Base-by-base conservation (phyloP, 2,329 filamentous ascomycete species). In the Myriosclerotinia scirpicola region DNA sequence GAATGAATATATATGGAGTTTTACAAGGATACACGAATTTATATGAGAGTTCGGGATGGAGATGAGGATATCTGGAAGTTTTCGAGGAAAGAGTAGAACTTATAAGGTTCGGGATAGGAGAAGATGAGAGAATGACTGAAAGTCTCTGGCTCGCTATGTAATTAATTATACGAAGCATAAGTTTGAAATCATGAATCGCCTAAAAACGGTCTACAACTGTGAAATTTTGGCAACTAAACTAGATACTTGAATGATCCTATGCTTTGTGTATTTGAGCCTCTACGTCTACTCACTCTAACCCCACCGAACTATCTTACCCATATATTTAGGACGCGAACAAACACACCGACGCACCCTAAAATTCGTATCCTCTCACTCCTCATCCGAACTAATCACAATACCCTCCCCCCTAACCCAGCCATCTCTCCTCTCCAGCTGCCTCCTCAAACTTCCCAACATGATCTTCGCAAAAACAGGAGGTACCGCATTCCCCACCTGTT, bases 401-500 rank as follows among this genome's bases (percentile, higher is more conserved):
- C 20, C 60, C 22, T 44, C 48, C 0, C 6, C 22, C 2, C 36
- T n/a, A 1, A 34, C 48, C 46, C 34, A 40, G 0, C 36, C 48
- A 54, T 63, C 68, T 11, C 50, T 73, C 6, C 61, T 67, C 15
- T 74, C 71, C 46, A 64, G 38, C 52, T 63, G 46, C 14, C 60
- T 55, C 38, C 60, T 63, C n/a, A 55, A 15, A 36, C 54, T 59
- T 17, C 64, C 70, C 26, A 55, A 50, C 8, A 77, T 70, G 0
- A 80, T 75, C 22, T 77, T 75, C 3, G 84, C 85, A 0, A 83
- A 82, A 36, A 78, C 78, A 0, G 90, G 85, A 0, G 91, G 89
- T 26, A 93, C 91, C 0, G 90, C 91, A 71, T 94, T 94, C 0
- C 91, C 91, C 68, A 93, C 90, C 74, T 93, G 90, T 68, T 80